Conservation (phyloP, 371 early-diverging fungal genomes). For the Sanchytrium tribonematis region DNA sequence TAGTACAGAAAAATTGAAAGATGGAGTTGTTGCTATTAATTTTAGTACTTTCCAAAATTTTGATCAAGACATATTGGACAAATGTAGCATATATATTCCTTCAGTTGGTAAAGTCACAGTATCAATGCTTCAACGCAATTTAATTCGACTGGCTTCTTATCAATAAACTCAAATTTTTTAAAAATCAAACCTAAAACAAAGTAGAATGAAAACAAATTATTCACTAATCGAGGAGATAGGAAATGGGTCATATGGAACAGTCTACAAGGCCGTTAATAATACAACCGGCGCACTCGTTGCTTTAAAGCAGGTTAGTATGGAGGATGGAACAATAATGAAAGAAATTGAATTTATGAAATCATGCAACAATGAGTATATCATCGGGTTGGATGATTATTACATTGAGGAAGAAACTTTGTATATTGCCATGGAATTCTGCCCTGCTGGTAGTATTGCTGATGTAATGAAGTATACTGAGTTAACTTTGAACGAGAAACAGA, state of each 20-base stretch:
- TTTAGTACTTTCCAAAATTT: conserved; percentile 75
- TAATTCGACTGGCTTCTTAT: conserved; percentile 29
- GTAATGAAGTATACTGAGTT: conserved; percentile 1
- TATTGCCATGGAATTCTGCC: conserved; percentile 5
- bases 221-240: conserved; percentile 23
- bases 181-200: background rate
- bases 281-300: conserved; percentile 62
- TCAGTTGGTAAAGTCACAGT: conserved; percentile 91
- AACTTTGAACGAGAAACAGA: conserved; percentile 15
- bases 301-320: conserved; percentile 39
- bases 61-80: conserved; percentile 45
- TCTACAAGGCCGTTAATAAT: conserved; percentile 37
- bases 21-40: conserved; percentile 81
- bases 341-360: conserved; percentile 22
- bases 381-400: conserved; percentile 3
- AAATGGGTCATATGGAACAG: conserved; percentile 9
- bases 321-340: conserved; percentile 25
- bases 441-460: conserved; percentile 2
- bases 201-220: background rate
- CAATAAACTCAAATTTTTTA: background rate
- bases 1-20: conserved; percentile 46
- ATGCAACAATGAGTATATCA: conserved; percentile 1
- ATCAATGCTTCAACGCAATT: conserved; percentile 77
- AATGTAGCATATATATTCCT: conserved; percentile 71
- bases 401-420: conserved; percentile 2